phyloP scores from a whole-genome alignment of 192 early-diverging fungal species.

The Ambispora gerdemannii region DNA sequence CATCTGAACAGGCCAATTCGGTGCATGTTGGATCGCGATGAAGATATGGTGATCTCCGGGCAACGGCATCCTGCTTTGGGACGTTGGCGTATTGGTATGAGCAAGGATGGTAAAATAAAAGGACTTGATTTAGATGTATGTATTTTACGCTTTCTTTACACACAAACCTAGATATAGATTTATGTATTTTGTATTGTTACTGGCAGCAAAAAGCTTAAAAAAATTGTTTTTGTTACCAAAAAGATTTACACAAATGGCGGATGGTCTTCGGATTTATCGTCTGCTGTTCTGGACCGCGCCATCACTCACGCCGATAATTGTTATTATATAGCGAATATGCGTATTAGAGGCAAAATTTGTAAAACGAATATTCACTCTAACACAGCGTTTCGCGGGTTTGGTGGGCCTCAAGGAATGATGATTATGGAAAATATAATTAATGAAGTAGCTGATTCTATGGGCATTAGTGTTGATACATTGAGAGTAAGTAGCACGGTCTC shows the following conservation, averaged over 20 bases:
- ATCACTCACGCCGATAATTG: constrained; percentile 75
- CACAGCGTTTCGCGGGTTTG: constrained; percentile 86
- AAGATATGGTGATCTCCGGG: constrained; percentile 75
- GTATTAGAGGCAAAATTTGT: constrained; percentile 66
- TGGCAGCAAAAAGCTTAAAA: too few relatives aligned
- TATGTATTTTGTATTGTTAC: too few relatives aligned
- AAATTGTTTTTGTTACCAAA: too few relatives aligned
- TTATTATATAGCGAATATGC: constrained; percentile 71
- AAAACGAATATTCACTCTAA: constrained; percentile 83
- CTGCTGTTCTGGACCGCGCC: constrained; percentile 69
- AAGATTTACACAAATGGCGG: constrained; percentile 61
- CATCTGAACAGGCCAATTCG: constrained; percentile 67
- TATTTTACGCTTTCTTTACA: too few relatives aligned
- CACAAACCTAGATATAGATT: too few relatives aligned
- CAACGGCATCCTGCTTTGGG: constrained; percentile 79
- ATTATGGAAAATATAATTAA: constrained; percentile 73
- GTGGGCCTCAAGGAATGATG: constrained; percentile 82
- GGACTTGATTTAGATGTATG: constrained; percentile 51
- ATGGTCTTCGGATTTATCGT: constrained; percentile 64
- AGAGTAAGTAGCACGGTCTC: constrained; percentile 40
- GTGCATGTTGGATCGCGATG: constrained; percentile 77
- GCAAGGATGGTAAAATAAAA: constrained; percentile 60
- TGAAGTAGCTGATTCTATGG: constrained; percentile 73
- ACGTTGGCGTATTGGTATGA: constrained; percentile 73
- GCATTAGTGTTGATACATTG: constrained; percentile 57